Evolutionary conservation across 352 stramenopile species (phyloP), one percentile per base, ranked within the genome.

Genomic region (Phytopythium montanum): DNA sequence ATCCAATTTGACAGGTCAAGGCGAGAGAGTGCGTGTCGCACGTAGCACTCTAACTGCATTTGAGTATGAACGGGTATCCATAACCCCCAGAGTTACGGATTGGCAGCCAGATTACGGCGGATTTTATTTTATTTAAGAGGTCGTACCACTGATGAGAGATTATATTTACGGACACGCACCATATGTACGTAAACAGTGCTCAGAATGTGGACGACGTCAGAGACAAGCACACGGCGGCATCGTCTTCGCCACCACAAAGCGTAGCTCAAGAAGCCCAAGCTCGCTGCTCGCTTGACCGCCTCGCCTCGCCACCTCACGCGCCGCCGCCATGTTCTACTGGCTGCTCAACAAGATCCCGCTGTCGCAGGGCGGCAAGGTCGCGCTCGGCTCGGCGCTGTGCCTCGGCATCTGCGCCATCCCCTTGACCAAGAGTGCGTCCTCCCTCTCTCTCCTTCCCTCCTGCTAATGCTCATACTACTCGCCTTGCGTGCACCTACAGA

Each of bases 391-490:
- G 29, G 72, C 73, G 34, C 52, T 90, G 21, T 88, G 81, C 62
- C 67, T 92, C 42, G 80, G 70, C 39, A 81, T 94, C 59, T 94
- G 85, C 60, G 68, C 78, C 18, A 78, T 82, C 60, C 85, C 85
- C 36, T 60, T 79, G n/a, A 70, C 73, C 28, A 79, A 87, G 64
- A 90, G 80, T 90, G 59, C 54, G 68, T 72, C 54, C 18, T 25
- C 31, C 13, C 44, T 9, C 16, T 42, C n/a, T 8, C n/a, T 44
- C 1, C 39, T 21, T 46, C n/a, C 39, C 19, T n/a, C 21, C n/a
- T 25, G 21, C 29, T n/a, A 25, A 5, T 36, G 45, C n/a, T 50
- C 44, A 25, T 21, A 3, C 19, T 21, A 7, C 21, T 2, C 23
- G 14, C 23, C 33, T 1, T 50, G 45, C 16, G 9, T 68, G 28